Evolutionary conservation across 257 asterid species (phyloP), one percentile per base, ranked within the genome.

Genomic region (Verbascum thapsus): DNA sequence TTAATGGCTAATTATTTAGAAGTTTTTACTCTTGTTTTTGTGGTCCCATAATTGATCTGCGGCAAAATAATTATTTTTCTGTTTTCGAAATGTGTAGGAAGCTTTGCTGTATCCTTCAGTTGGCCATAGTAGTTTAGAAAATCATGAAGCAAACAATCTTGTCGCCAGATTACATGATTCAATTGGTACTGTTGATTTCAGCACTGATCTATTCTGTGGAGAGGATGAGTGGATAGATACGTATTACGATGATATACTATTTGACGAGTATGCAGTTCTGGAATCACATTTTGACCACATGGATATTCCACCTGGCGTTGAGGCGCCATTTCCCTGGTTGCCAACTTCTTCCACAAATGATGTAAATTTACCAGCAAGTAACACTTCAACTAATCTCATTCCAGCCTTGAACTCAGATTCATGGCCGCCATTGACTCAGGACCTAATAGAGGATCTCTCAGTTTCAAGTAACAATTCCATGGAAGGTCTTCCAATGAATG

Each of bases 241-340:
- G 70, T 80, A 67, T 73, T 73, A 68, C 64, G 95, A 83, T 20
- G 88, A 85, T 45, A 65, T 73, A 58, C 3, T 72, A 13, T 74
- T 18, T 55, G 89, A 83, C 18, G 94, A 82, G 37, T 72, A 66
- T 71, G 56, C 76, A 34, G 61, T 54, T 72, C 55, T 81, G 73
- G 81, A 83, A 66, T 74, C 96, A 9, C 85, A 77, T 61, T 87
- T 86, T 63, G 96, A 91, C 67, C 73, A 74, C 64, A 77, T 83
- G 85, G 92, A 80, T 71, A 81, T 85, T 53, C 97, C 97, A 30
- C 81, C 97, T 37, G 95, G 96, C 16, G 80, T 86, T 35, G 97
- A 88, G 88, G 88, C 77, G 10, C 70, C 86, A 19, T 61, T 86
- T 55, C 98, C 96, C 57, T 88, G 92, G 96, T 74, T 85, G 58